phyloP scores from a whole-genome alignment of 1,284 basidiomycete genomes.

The Sporisorium exsertum region DNA sequence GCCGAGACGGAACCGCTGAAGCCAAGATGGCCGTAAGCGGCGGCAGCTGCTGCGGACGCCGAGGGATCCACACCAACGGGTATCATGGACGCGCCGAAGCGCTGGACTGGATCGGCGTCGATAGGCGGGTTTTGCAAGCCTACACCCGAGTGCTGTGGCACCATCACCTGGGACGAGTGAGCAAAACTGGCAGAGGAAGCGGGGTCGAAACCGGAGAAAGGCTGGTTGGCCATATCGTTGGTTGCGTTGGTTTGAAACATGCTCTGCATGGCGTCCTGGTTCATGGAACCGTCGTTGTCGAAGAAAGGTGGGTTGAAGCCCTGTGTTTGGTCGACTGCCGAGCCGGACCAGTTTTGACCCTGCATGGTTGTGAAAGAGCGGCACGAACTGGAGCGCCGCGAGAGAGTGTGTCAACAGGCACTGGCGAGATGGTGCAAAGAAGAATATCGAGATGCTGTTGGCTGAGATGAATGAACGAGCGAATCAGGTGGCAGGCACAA shows the following conservation, averaged over 20 bases:
- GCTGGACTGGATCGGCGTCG: slow-evolving; percentile 22
- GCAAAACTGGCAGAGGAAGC: slow-evolving; percentile 20
- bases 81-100: slow-evolving; percentile 18
- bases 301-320: slow-evolving; percentile 38
- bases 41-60: slow-evolving; percentile 47
- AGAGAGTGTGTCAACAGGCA: background rate
- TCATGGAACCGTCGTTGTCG: slow-evolving; percentile 35
- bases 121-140: slow-evolving; percentile 13
- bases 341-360: slow-evolving; percentile 34
- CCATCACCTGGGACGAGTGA: slow-evolving; percentile 38
- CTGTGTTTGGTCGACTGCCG: slow-evolving; percentile 26
- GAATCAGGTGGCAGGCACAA: background rate
- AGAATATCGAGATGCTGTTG: background rate
- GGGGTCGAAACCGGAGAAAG: slow-evolving; percentile 31
- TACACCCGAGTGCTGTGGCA: slow-evolving; percentile 28
- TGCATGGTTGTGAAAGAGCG: slow-evolving; percentile 26
- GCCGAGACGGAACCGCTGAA: slow-evolving; percentile 40
- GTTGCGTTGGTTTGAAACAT: slow-evolving; percentile 29
- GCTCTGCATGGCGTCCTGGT: slow-evolving; percentile 39
- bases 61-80: slow-evolving; percentile 33
- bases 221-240: slow-evolving; percentile 19
- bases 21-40: slow-evolving; percentile 51
- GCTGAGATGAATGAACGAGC: background rate
- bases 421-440: background rate
- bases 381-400: background rate